Evolutionary conservation across 2,329 filamentous ascomycete genomes (phyloP), one percentile per base, ranked within the genome.

Genomic region (Coleophoma eucalyptorum): DNA sequence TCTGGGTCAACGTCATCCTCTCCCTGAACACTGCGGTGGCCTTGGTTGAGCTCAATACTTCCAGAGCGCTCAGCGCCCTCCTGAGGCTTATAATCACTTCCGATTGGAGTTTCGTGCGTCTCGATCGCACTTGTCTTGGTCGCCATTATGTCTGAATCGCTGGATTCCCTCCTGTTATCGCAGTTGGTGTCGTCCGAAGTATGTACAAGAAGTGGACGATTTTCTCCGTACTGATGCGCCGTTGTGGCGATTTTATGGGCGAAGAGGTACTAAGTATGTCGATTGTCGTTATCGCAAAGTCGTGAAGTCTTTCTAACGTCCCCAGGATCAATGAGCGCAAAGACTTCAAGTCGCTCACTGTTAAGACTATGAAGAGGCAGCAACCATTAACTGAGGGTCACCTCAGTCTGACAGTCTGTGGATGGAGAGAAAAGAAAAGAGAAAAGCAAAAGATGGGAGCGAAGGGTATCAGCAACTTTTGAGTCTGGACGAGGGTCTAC

Each of bases 261-360:
- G 48, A 41, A 46, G 20, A 41, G 43, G 41, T 47, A 42, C 34
- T 38, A 18, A 37, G 38, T 16, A 44, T 37, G 12, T 21, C 8
- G n/a, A 10, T 13, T 15, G 26, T 16, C 19, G 42, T 33, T 44
- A 31, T 44, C 21, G 42, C 42, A 47, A 31, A 11, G 37, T 42
- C 21, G 50, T 48, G 48, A 60, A 65, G 62, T 64, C 63, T 64
- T 65, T 65, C 58, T 63, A 33, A 49, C 54, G 41, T 52, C 54
- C 56, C 50, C 57, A 42, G 43, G 26, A 48, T 49, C 55, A 62
- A 56, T 58, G 58, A 65, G 61, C 62, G 63, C 63, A 65, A 65
- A 65, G 63, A 65, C 63, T 63, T 60, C 51, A 65, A 65, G 63
- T 65, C 63, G 62, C 62, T 61, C 60, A 64, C 62, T 63, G 53